These are phyloP conservation scores for Knufia petricola DNA, from an alignment of 2,329 filamentous ascomycete species.

Conservation along the genomic window DNA sequence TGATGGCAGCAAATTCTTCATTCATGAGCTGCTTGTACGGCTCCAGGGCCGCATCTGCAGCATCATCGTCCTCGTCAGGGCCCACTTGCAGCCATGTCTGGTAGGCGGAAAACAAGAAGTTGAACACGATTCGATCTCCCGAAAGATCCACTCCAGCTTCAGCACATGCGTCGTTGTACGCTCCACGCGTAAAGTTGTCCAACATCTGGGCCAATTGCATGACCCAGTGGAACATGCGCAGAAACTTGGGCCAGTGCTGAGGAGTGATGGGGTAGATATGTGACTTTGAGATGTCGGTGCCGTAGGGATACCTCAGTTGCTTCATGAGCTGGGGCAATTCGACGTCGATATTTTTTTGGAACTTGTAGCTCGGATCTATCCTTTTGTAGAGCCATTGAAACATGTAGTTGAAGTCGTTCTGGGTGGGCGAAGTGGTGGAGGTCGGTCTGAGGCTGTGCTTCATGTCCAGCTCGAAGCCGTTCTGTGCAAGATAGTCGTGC, in stretches of 20 bases:
- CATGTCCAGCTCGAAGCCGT: slow-evolving; percentile 98
- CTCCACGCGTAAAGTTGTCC: slow-evolving; percentile 66
- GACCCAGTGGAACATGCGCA: slow-evolving; percentile 95
- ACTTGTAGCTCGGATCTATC: slow-evolving; percentile 87
- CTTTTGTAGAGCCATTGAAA: slow-evolving; percentile 97
- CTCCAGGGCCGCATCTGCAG: slow-evolving; percentile 64
- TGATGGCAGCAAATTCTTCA: slow-evolving; percentile 71
- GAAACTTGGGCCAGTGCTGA: slow-evolving; percentile 92
- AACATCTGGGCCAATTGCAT: slow-evolving; percentile 96
- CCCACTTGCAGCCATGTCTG: slow-evolving; percentile 89
- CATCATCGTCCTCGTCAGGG: slow-evolving; percentile 78
- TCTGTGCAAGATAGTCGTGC: slow-evolving; percentile 79
- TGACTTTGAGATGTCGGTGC: slow-evolving; percentile 91
- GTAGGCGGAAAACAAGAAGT: slow-evolving; percentile 83
- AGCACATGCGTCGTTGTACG: slow-evolving; percentile 81
- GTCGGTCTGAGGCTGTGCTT: slow-evolving; percentile 88
- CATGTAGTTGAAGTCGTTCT: slow-evolving; percentile 96
- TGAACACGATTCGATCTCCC: slow-evolving; percentile 86
- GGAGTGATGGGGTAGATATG: slow-evolving; percentile 90
- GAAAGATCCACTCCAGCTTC: slow-evolving; percentile 81
- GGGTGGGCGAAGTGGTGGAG: slow-evolving; percentile 83
- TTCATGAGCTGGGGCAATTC: slow-evolving; percentile 89
- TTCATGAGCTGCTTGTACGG: slow-evolving; percentile 87
- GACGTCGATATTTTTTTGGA: slow-evolving; percentile 88
- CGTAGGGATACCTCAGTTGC: slow-evolving; percentile 88